Percentiles rank a stretch among this genome's conserved stretches.
Conservation (phyloP, 78 protist genomes). For the Dictyostelium capitatum region DNA sequence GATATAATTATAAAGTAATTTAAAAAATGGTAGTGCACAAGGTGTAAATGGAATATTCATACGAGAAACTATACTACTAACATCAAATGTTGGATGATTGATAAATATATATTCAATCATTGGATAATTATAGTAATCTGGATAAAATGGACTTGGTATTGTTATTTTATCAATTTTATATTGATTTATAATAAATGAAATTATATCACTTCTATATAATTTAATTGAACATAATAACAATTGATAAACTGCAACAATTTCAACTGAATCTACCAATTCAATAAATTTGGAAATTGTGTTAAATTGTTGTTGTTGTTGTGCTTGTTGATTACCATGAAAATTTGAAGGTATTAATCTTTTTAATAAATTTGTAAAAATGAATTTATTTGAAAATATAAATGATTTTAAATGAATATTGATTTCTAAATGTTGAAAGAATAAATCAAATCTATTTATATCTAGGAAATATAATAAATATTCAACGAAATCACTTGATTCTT, state of each 20-base stretch:
- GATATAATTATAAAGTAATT: too few species aligned
- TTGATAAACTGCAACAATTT: too few species aligned
- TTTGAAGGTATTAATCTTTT: too few species aligned
- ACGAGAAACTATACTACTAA: too few species aligned
- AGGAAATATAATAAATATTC: background rate
- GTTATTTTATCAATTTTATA: background rate
- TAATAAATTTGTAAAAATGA: background rate
- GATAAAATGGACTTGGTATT: background rate
- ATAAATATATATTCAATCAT: background rate
- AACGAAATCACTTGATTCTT: too few species aligned
- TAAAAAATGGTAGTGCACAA: background rate
- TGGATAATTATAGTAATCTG: background rate
- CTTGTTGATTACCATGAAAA: too few species aligned
- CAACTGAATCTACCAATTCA: too few species aligned
- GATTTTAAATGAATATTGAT: background rate
- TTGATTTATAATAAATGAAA: background rate
- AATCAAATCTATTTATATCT: background rate
- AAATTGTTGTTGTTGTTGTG: background rate
- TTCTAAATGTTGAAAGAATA: background rate
- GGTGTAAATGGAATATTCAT: background rate
- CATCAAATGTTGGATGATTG: background rate
- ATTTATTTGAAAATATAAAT: too few species aligned
- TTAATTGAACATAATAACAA: too few species aligned
- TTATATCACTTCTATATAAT: background rate
- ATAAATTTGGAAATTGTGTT: too few species aligned